Conservation (phyloP, 257 asterid species). For the Prunella vulgaris region DNA sequence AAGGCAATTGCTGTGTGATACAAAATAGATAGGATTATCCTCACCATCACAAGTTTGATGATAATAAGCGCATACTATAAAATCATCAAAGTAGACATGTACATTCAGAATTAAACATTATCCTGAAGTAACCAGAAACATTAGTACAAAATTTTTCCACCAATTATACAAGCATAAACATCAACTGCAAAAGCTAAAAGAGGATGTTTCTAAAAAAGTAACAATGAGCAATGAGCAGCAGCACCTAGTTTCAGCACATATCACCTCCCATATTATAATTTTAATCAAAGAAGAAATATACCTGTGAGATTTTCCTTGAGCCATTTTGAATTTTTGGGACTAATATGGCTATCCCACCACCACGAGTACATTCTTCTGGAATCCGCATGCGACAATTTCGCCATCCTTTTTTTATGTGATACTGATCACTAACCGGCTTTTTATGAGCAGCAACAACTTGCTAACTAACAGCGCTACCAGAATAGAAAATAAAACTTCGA, state of each 20-base stretch:
- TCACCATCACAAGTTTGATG: background rate
- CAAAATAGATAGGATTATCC: background rate
- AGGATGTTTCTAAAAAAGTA: background rate
- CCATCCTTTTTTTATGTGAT: conserved; percentile 41
- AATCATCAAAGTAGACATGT: background rate
- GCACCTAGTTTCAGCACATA: background rate
- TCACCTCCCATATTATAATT: background rate
- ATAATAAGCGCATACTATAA: background rate
- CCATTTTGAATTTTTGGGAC: conserved; percentile 97
- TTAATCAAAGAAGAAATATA: conserved; percentile 16
- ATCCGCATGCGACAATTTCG: conserved; percentile 49
- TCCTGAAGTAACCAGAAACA: background rate
- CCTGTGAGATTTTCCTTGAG: conserved; percentile 98
- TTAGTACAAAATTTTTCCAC: background rate
- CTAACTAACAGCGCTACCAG: conserved; percentile 8
- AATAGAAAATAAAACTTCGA: background rate
- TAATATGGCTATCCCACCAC: conserved; percentile 99
- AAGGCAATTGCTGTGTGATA: background rate
- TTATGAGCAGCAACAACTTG: conserved; percentile 15
- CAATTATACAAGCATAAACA: background rate
- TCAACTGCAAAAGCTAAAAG: too few relatives aligned
- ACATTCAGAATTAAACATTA: background rate
- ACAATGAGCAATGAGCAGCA: background rate
- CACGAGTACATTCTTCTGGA: conserved; percentile 89
- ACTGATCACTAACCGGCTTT: conserved; percentile 7